Evolutionary conservation across 2,329 filamentous ascomycete genomes (phyloP), one percentile per base, ranked within the genome.

Genomic region (Juglanconis sp.): DNA sequence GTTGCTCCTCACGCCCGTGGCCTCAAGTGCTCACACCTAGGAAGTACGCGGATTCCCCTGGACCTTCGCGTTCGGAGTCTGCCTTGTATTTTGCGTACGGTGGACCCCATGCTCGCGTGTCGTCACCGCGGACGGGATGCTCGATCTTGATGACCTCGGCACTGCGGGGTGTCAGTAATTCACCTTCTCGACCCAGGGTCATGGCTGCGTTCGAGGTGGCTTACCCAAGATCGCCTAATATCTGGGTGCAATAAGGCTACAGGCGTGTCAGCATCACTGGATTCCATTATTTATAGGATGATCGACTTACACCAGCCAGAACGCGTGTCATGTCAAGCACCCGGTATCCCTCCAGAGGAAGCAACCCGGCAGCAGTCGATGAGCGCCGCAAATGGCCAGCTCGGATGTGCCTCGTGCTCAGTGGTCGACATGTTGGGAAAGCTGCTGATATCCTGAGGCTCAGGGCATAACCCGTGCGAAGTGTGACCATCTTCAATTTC

Each of bases 81-180:
- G 85, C 72, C 63, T 82, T 84, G 72, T 96, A 96, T 55, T 85
- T 79, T 7, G 95, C 95, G 73, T 95, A 99, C 1, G 95, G 95
- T 31, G 95, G 95, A 0, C 95, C 95, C 95, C 95, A 99, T 54
- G 93, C 93, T 69, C 95, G 81, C 9, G 95, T 99, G 72, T 99
- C 95, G 72, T 99, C 95, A 42, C 91, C 95, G 60, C 91, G 84
- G 5, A 86, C 86, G 4, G 95, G 95, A 74, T 99, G 95, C 75
- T 99, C 95, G 63, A 99, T 85, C 76, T 99, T 99, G 77, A 99
- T 96, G 36, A 99, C 87, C 73, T 99, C 94, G 66, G 95, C 95
- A 65, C 92, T 96, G 67, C 61, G 65, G 51, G 65, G 53, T 62
- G 67, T 74, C 70, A 73, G 68, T 65, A 24, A 24, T 24, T 24